Evolutionary conservation across 106 monocot species (phyloP).

Genomic region (Dactylorhiza incarnata): DNA sequence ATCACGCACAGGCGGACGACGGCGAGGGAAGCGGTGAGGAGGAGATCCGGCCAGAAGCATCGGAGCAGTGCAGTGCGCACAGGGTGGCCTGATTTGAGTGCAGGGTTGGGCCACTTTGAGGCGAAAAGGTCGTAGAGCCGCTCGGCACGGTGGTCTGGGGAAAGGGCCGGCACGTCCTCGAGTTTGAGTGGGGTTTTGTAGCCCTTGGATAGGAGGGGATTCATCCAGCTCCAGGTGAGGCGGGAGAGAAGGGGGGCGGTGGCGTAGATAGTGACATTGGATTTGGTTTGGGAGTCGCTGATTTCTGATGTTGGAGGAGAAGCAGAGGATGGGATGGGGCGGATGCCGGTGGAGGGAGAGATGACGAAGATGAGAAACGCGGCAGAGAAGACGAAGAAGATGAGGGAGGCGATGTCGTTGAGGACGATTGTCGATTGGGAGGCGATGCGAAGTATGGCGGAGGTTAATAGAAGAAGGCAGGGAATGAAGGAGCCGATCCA

Average conservation of each 20-base stretch:
- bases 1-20: conserved; percentile 56
- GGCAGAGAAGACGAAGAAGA: conserved; percentile 33
- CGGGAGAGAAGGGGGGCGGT: conserved; percentile 55
- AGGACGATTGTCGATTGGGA: conserved; percentile 5
- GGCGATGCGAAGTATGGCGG: conserved; percentile 39
- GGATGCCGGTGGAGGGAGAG: conserved; percentile 49
- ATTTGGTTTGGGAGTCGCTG: not conserved
- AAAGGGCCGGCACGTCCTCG: conserved; percentile 64
- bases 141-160: conserved; percentile 64
- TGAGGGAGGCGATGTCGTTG: conserved; percentile 42
- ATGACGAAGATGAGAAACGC: conserved; percentile 34
- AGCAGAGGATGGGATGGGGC: not conserved
- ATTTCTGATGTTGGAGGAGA: not conserved
- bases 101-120: conserved; percentile 53
- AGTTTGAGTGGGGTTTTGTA: conserved; percentile 53
- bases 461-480: conserved; percentile 29
- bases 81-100: conserved; percentile 34
- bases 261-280: conserved; percentile 41
- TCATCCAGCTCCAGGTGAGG: conserved; percentile 61
- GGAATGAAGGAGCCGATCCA: conserved; percentile 39
- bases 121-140: conserved; percentile 56
- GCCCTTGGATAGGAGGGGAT: conserved; percentile 67
- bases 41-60: conserved; percentile 72
- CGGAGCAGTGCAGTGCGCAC: conserved; percentile 55
- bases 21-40: conserved; percentile 60